Conservation (phyloP, 1,284 basidiomycete genomes). For the Fomitopsis schrenkii region DNA sequence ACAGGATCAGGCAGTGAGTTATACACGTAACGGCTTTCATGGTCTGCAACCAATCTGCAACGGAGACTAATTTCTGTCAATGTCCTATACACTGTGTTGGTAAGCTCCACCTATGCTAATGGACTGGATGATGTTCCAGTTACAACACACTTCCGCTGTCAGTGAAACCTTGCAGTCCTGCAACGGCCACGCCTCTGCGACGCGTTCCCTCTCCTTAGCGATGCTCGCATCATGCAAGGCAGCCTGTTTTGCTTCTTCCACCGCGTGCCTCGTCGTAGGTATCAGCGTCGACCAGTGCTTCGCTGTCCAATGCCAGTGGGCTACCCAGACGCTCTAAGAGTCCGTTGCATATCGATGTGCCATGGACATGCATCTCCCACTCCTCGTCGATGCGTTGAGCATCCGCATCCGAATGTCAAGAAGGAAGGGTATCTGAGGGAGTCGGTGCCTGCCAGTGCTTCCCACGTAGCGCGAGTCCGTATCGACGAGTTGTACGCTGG, state of each 20-base stretch:
- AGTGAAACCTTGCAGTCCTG: slow-evolving; percentile 3
- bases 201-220: neutral
- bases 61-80: too few relatives aligned
- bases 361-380: neutral
- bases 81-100: too few relatives aligned
- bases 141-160: neutral
- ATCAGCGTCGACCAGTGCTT: neutral
- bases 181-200: neutral
- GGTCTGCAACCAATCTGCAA: too few relatives aligned
- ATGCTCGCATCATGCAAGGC: neutral
- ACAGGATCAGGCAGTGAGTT: too few relatives aligned
- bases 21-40: too few relatives aligned
- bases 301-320: neutral
- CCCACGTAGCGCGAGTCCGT: slow-evolving; percentile 3
- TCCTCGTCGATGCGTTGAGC: neutral
- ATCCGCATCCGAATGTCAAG: slow-evolving; percentile 5
- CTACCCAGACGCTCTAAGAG: neutral
- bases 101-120: too few relatives aligned
- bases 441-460: neutral
- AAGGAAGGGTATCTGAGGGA: neutral
- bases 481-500: too few relatives aligned
- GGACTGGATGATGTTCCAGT: too few relatives aligned
- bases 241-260: slow-evolving; percentile 1
- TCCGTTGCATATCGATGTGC: neutral
- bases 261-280: slow-evolving; percentile 1